phyloP scores from a whole-genome alignment of 441 rosid genomes.

The Populus trichocarpa region DNA sequence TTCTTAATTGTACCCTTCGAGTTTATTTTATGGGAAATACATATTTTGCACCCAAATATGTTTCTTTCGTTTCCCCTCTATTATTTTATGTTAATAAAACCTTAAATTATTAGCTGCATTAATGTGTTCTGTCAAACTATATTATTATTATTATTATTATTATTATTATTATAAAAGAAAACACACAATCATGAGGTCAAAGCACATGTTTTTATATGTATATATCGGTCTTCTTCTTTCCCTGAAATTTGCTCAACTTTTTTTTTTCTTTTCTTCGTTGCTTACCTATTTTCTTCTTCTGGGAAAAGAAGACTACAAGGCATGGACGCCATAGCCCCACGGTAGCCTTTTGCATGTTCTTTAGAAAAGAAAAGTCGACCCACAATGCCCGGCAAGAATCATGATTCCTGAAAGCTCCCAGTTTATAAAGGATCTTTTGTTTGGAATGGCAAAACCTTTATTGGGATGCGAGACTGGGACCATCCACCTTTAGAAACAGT shows the following conservation, averaged over 20 bases:
- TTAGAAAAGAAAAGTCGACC: slow-evolving; percentile 1
- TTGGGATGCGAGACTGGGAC: not conserved
- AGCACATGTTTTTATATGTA: not conserved
- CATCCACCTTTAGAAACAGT: not conserved
- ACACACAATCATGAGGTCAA: not conserved
- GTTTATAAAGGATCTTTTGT: slow-evolving; percentile 11
- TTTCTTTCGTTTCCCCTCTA: not conserved
- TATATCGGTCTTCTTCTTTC: not conserved
- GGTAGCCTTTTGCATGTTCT: not conserved
- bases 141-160: no score
- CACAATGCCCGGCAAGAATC: slow-evolving; percentile 17
- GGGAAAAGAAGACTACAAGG: not conserved
- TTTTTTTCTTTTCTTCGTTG: not conserved
- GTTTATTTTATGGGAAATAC: not conserved
- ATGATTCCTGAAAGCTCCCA: slow-evolving; percentile 10
- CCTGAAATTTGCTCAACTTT: not conserved
- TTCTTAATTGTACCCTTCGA: not conserved
- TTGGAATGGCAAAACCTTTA: not conserved
- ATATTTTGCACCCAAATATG: no score
- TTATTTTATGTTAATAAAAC: no score
- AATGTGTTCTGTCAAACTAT: no score
- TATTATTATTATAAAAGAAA: no score
- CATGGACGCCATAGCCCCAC: not conserved
- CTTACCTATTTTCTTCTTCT: not conserved
- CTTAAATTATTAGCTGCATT: not conserved